These are phyloP conservation scores for Fusarium praegraminearum DNA, from an alignment of 2,329 filamentous ascomycete species.

Conservation along the genomic window DNA sequence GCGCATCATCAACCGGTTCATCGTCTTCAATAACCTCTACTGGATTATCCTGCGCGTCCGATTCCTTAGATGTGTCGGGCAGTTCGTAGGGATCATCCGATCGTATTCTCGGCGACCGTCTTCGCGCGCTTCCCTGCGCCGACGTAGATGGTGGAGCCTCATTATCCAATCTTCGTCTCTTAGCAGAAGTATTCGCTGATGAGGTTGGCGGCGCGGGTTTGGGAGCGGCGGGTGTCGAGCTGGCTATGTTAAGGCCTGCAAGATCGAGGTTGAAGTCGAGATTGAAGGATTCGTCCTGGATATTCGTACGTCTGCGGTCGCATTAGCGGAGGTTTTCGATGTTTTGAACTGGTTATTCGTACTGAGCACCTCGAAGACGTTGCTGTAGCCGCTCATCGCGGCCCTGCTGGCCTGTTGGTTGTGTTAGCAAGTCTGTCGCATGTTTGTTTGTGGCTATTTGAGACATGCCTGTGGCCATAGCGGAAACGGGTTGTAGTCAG, in stretches of 20 bases:
- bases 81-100: conserved; percentile 48
- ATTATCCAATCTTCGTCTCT: conserved; percentile 56
- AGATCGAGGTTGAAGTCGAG: conserved; percentile 68
- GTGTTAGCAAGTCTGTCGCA: conserved; percentile 12
- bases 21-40: conserved; percentile 10
- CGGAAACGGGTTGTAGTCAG: conserved; percentile 4
- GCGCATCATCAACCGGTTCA: background rate
- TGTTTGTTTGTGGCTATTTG: background rate
- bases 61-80: conserved; percentile 50
- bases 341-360: conserved; percentile 43
- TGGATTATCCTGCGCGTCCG: conserved; percentile 32
- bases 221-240: conserved; percentile 41
- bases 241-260: conserved; percentile 54
- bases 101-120: conserved; percentile 37
- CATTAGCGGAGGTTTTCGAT: background rate
- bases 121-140: conserved; percentile 16
- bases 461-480: conserved; percentile 54
- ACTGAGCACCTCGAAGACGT: conserved; percentile 74
- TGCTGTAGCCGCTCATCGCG: conserved; percentile 73
- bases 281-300: conserved; percentile 71
- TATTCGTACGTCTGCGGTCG: conserved; percentile 62
- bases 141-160: conserved; percentile 33
- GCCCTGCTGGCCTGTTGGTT: conserved; percentile 55
- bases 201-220: conserved; percentile 42
- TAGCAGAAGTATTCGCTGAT: conserved; percentile 61